Evolutionary conservation across 2,329 filamentous ascomycete species (phyloP), one percentile per base, ranked within the genome.

Genomic region (Cladophialophora chaetospira): DNA sequence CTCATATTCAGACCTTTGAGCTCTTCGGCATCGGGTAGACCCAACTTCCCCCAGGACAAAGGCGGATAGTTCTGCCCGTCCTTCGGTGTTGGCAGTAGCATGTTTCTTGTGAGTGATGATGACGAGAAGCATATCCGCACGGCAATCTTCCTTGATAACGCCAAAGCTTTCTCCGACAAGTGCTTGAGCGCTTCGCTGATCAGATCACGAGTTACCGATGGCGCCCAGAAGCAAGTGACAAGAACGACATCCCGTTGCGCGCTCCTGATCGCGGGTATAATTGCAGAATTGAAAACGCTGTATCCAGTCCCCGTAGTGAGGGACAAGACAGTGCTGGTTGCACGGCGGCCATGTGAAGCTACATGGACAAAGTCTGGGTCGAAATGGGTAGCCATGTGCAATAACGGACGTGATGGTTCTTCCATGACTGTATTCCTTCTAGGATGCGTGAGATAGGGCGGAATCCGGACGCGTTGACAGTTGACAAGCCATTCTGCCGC

Each of bases 151-250:
- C 63, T 63, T 5, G 68, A 62, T 19, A 64, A 25, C 60, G 70
- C 57, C 64, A 75, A 23, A 35, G 73, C 72, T 66, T 77, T 74
- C 2, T 70, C 65, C 1, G 87, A 88, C 6, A 94, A 78, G 49
- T 75, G 75, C 11, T 77, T 71, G 0, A 94, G 77, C 0, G 84
- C 76, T 3, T 81, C 73, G 35, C 75, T 77, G 10, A 94, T 74
- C 0, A 78, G 78, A 3, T 79, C 73, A 15, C 86, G 76, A 0
- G 84, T 86, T 1, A 78, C 71, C 0, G 88, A 92, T 0, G 76
- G 75, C 0, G 89, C 85, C 88, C 89, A 92, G 72, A 92, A 94
- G 71, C 89, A 93, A 6, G 89, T 93, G 5, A 91, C 87, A 38
- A 94, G 79, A 57, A 91, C 82, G 25, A 92, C 75, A 65, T 91